Conservation (phyloP, 2,329 filamentous ascomycete genomes). For the Arthrinium puccinioides region DNA sequence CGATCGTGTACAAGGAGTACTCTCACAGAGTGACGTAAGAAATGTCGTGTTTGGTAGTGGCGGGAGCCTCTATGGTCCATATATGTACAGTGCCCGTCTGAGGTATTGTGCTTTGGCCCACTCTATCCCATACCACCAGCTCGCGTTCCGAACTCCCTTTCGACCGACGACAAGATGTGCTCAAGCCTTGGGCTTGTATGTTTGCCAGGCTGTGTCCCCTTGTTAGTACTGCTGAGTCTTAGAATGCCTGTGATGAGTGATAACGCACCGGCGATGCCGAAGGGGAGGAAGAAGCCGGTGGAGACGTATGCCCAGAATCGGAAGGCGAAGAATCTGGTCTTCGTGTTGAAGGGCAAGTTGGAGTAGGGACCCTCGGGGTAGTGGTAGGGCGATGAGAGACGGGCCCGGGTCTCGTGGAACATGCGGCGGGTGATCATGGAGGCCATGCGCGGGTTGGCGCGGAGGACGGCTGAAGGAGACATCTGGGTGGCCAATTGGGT, state of each 20-base stretch:
- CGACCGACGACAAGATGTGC: conserved; percentile 4
- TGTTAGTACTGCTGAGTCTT: conserved; percentile 10
- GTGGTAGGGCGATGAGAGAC: conserved; percentile 88
- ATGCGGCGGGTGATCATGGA: conserved; percentile 75
- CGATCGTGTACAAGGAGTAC: no score
- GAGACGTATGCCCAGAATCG: conserved; percentile 71
- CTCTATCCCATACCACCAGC: conserved; percentile 7
- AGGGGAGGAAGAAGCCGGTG: conserved; percentile 52
- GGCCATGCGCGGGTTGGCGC: conserved; percentile 53
- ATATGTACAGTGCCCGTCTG: conserved; percentile 8
- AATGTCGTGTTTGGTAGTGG: conserved; percentile 3
- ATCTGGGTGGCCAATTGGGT: conserved; percentile 56
- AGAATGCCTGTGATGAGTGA: conserved; percentile 9
- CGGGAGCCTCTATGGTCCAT: conserved; percentile 8
- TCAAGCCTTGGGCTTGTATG: conserved; percentile 38
- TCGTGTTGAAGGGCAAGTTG: conserved; percentile 96
- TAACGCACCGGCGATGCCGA: conserved; percentile 54
- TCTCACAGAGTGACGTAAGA: no score
- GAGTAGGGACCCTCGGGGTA: conserved; percentile 92
- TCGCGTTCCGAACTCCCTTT: conserved; percentile 2
- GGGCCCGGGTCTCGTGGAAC: conserved; percentile 86
- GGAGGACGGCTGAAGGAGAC: conserved; percentile 61
- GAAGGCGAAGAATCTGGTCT: conserved; percentile 75
- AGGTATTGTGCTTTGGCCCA: conserved; percentile 2
- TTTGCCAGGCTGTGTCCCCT: conserved; percentile 40